Evolutionary conservation across 495 filamentous ascomycete genomes (phyloP).

Genomic region (Penicillium odoratum): DNA sequence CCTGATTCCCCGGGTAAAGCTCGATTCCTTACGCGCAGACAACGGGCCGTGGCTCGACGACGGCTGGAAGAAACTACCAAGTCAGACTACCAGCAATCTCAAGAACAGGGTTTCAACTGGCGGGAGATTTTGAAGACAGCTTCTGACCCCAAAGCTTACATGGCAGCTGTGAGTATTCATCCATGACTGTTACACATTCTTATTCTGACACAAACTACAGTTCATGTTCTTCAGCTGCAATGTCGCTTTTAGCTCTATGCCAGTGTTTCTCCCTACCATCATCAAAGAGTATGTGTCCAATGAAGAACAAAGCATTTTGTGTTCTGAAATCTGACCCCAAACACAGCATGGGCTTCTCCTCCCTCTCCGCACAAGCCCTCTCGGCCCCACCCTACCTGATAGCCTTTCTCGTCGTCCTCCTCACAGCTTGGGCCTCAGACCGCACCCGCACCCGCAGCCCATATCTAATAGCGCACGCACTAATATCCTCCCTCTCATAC

Average conservation of each 20-base stretch:
- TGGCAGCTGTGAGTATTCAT: slow-evolving; percentile 55
- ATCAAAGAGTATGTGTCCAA: slow-evolving; percentile 48
- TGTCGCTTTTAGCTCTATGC: slow-evolving; percentile 59
- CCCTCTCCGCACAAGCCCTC: slow-evolving; percentile 52
- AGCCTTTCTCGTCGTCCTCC: slow-evolving; percentile 50
- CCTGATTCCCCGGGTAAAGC: slow-evolving; percentile 56
- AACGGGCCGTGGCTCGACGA: slow-evolving; percentile 48
- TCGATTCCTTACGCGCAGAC: slow-evolving; percentile 47
- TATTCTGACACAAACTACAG: slow-evolving; percentile 16
- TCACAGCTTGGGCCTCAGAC: slow-evolving; percentile 55
- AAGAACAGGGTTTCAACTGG: slow-evolving; percentile 42
- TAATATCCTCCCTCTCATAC: slow-evolving; percentile 63
- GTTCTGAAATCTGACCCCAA: neutral
- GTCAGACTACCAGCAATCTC: slow-evolving; percentile 21
- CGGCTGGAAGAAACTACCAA: slow-evolving; percentile 42
- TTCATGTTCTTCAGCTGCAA: slow-evolving; percentile 61
- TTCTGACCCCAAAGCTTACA: slow-evolving; percentile 64
- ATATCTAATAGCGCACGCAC: slow-evolving; percentile 51
- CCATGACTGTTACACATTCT: neutral
- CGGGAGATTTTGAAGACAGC: slow-evolving; percentile 54
- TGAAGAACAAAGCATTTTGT: neutral
- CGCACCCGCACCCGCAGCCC: slow-evolving; percentile 44
- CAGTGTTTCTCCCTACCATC: slow-evolving; percentile 60
- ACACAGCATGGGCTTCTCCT: slow-evolving; percentile 45
- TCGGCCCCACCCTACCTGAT: slow-evolving; percentile 58